These are phyloP conservation scores for Stephania japonica DNA, from an alignment of 164 flowering plant species.

Conservation along the genomic window DNA sequence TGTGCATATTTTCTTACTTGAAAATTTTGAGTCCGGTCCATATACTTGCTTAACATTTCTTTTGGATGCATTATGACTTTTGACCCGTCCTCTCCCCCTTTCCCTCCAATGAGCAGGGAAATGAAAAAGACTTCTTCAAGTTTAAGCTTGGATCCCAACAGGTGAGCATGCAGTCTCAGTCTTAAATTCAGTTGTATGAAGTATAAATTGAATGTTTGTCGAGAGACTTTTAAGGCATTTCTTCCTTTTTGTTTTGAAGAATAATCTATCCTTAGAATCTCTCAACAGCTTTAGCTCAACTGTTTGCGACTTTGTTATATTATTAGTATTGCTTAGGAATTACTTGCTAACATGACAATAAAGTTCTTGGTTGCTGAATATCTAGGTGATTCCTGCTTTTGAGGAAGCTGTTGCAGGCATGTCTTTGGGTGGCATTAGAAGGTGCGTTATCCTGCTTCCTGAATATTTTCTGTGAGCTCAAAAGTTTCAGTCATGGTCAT, in stretches of 20 bases:
- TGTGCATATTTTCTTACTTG: neutral
- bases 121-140: constrained; percentile 81
- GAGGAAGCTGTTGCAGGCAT: constrained; percentile 92
- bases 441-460: constrained; percentile 37
- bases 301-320: neutral
- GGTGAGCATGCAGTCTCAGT: constrained; percentile 30
- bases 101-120: constrained; percentile 46
- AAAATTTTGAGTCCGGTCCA: neutral
- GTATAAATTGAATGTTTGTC: neutral
- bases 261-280: neutral
- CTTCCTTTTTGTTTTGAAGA: neutral
- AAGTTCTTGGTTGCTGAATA: neutral
- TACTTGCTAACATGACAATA: neutral
- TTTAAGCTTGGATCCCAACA: constrained; percentile 74
- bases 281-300: neutral
- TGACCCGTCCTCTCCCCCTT: neutral
- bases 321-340: neutral
- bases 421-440: constrained; percentile 81
- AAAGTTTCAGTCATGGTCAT: neutral
- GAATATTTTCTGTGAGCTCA: neutral
- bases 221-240: neutral
- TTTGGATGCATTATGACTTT: neutral
- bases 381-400: constrained; percentile 93
- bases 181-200: neutral
- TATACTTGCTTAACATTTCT: neutral